Evolutionary conservation across 106 monocot species (phyloP), one percentile per base, ranked within the genome.

Genomic region (Allium cepa): DNA sequence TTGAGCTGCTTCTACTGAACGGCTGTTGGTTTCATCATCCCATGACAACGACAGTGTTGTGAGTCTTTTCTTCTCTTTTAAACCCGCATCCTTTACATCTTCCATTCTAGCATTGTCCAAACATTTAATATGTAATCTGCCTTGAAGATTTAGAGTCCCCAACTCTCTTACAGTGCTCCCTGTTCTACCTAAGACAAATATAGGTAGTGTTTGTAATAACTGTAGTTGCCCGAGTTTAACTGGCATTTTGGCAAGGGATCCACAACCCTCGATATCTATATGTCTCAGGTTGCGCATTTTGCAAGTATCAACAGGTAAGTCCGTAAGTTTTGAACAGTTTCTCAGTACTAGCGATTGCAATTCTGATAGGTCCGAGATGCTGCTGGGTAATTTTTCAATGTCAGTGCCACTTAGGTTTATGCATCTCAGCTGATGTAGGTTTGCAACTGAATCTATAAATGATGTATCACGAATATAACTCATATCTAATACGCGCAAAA

Each of bases 241-340:
- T 52, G 80, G 76, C 66, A 80, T 62, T 13, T 50, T 9, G 2
- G 0, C n/a, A 26, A 80, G 60, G 8, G 5, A 10, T 8, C 4
- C 13, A 15, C 70, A 66, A 1, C 17, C 67, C 3, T 28, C 26
- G 14, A 56, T 22, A 13, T 71, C 50, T 8, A 71, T 63, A 62
- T 76, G 66, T 18, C 62, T 67, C 10, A 79, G 56, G 15, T 8
- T 74, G 8, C 10, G 17, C 79, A 79, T 63, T 9, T 73, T 27
- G n/a, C 62, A 62, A 62, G 64, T 67, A 3, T 22, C 26, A 2
- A 8, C 8, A 10, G 79, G 79, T 10, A 73, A 63, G 26, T 46
- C 4, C 47, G 10, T 0, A 14, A 78, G 27, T 11, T 11, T 2
- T 0, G 7, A 4, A 22, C 69, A 69, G 4, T 55, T 55, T 14